A percentile compares a stretch with the other conserved stretches of the same genome.
These are phyloP conservation scores for Rhizopus microsporus DNA, from an alignment of 371 early-diverging fungal species.

Conservation along the genomic window DNA sequence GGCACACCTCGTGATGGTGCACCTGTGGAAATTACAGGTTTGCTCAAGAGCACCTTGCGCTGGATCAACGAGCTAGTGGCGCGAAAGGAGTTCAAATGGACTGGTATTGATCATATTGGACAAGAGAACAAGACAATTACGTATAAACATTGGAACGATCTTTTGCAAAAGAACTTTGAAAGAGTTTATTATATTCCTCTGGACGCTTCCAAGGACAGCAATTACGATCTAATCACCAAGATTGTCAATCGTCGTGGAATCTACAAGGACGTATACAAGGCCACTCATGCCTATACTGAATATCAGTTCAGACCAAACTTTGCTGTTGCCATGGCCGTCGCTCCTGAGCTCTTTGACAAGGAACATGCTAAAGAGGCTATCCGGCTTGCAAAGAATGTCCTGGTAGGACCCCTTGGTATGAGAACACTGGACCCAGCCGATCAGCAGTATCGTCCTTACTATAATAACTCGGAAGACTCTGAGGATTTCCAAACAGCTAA, in stretches of 20 bases:
- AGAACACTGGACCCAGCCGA: conserved; percentile 92
- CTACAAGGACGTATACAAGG: conserved; percentile 89
- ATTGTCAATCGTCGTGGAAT: conserved; percentile 91
- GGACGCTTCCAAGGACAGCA: conserved; percentile 49
- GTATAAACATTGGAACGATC: conserved; percentile 77
- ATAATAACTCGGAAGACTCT: conserved; percentile 90
- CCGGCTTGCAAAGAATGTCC: conserved; percentile 57
- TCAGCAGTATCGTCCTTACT: conserved; percentile 86
- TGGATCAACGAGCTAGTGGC: conserved; percentile 71
- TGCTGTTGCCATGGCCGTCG: conserved; percentile 89
- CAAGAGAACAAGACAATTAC: conserved; percentile 36
- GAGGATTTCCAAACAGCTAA: conserved; percentile 82
- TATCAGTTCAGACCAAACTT: conserved; percentile 95
- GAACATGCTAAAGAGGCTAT: conserved; percentile 77
- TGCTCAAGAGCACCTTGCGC: conserved; percentile 80
- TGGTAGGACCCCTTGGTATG: conserved; percentile 92
- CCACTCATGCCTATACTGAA: conserved; percentile 76
- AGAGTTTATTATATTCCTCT: conserved; percentile 84
- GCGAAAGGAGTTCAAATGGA: conserved; percentile 44
- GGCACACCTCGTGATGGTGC: conserved; percentile 96
- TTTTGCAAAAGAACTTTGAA: conserved; percentile 84
- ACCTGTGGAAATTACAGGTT: conserved; percentile 88
- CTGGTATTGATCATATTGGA: conserved; percentile 46
- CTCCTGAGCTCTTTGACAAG: conserved; percentile 88
- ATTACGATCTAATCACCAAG: conserved; percentile 63